Evolutionary conservation across 2,329 filamentous ascomycete genomes (phyloP), one percentile per base, ranked within the genome.

Genomic region (Venturia carpophila): DNA sequence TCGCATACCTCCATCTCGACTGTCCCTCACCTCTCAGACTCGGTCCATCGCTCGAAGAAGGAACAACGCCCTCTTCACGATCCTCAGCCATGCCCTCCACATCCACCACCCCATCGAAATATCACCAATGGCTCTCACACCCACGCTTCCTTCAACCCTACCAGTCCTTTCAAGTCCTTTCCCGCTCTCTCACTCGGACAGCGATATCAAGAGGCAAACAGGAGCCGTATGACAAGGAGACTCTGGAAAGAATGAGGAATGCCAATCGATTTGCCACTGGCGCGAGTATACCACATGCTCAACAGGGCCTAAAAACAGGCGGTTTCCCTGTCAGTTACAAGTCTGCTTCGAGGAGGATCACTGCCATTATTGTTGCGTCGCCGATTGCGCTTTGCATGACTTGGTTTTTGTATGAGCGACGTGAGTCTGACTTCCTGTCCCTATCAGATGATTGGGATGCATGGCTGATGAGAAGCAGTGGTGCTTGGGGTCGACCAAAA

Each of bases 281-380:
- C 27, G 52, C 52, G 27, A 34, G 24, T 11, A 58, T 37, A 7
- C 52, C 52, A 3, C 37, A 24, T 19, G 52, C 52, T 27, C 37
- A 37, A 21, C 27, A 58, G 15, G 52, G 52, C 15, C 19, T 58
- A 27, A 58, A 58, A 7, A 49, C 49, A n/a, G 63, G 63, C 10
- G 63, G 52, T 13, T 58, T 64, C 10, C 47, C 63, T 6, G 63
- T 41, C 6, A 64, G 37, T 34, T 64, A 64, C 24, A 64, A 64
- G 63, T 21, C 27, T 47, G 63, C 63, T 24, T 30, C 47, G 47
- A 42, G 63, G 34, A 64, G 63, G 47, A n/a, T 64, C 17, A 45
- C 41, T n/a, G 63, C 63, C 21, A 56, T 64, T n/a, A 64, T 64
- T 34, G 63, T 64, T 56, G 63, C 63, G 52, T n/a, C 52, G 49